A percentile compares a stretch with the other conserved stretches of the same genome.
These are phyloP conservation scores for Neophaeococcomyces mojaviensis DNA, from an alignment of 2,329 filamentous ascomycete genomes.

Conservation along the genomic window DNA sequence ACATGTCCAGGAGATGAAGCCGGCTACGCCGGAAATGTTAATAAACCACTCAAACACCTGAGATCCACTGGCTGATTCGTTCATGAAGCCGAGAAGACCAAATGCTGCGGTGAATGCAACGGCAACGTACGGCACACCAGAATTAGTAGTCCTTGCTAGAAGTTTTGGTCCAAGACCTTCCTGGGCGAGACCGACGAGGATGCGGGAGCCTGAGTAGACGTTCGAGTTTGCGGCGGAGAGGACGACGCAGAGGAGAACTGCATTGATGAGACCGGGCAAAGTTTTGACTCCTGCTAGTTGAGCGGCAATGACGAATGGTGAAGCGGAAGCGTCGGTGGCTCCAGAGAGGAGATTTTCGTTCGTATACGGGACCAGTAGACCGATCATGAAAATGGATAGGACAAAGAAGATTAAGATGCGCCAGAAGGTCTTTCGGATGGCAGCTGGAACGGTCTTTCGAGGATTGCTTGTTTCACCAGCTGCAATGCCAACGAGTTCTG, in stretches of 20 bases:
- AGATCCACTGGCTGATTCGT: slow-evolving; percentile 18
- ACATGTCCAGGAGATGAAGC: slow-evolving; percentile 44
- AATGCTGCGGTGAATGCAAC: slow-evolving; percentile 49
- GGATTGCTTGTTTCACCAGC: slow-evolving; percentile 51
- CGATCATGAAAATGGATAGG: slow-evolving; percentile 11
- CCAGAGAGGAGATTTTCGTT: slow-evolving; percentile 24
- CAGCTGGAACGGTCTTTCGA: slow-evolving; percentile 46
- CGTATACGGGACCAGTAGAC: slow-evolving; percentile 33
- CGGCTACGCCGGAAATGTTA: slow-evolving; percentile 40
- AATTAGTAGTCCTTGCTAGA: slow-evolving; percentile 43
- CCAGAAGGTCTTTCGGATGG: slow-evolving; percentile 48
- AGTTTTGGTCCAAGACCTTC: slow-evolving; percentile 47
- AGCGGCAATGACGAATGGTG: slow-evolving; percentile 47
- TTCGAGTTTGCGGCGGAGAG: slow-evolving; percentile 63
- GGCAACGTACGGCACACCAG: slow-evolving; percentile 49
- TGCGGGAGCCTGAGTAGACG: slow-evolving; percentile 48
- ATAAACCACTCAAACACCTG: slow-evolving; percentile 42
- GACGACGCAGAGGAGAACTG: slow-evolving; percentile 64
- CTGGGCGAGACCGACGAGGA: slow-evolving; percentile 41
- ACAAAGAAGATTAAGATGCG: slow-evolving; percentile 53
- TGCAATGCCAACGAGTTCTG: slow-evolving; percentile 48
- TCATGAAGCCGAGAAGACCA: slow-evolving; percentile 36
- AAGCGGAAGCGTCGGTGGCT: slow-evolving; percentile 29
- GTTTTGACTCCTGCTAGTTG: slow-evolving; percentile 35
- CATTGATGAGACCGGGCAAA: slow-evolving; percentile 67